Evolutionary conservation across 1,284 basidiomycete species (phyloP), one percentile per base, ranked within the genome.

Genomic region (Pascua guehoae): DNA sequence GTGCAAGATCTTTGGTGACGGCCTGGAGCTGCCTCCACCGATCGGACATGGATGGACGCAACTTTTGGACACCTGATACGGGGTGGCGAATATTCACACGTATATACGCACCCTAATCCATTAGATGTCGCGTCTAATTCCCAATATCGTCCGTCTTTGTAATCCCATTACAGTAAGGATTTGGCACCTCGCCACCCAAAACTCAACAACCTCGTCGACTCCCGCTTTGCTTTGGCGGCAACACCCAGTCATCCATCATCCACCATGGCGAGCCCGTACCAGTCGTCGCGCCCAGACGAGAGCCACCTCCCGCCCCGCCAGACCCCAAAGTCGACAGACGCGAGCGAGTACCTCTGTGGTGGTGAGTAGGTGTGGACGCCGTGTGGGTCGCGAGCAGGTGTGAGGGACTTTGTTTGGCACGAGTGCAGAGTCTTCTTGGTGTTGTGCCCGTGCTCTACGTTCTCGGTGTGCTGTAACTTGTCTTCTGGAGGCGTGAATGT

Each of bases 321-420:
- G 24, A 54, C 63, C 12, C 65, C 66, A 47, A 70, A 74, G 58
- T 59, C 65, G 5, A 64, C 70, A 14, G 68, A 74, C 65, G 85
- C 87, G 5, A 89, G 90, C 86, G 88, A 94, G 76, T 96, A 96
- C 72, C 85, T 92, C 54, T 96, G 93, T 73, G 93, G 92, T 70
- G 91, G 91, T 91, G 74, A 62, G 84, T 71, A 12, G 18, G 8
- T 24, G 24, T 16, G 18, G 24, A 10, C n/a, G 11, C 16, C 16
- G 15, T 48, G n/a, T 39, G 10, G 38, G 5, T n/a, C 24, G 7
- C 4, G 24, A 32, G 3, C 4, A 3, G 24, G 24, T 32, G 24
- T 18, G 43, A 45, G 16, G 43, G 24, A 32, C 4, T 32, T 32
- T 4, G 24, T 32, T 32, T 7, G 24, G 24, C 24, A 7, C 4